Evolutionary conservation across 2,329 filamentous ascomycete genomes (phyloP).

Genomic region (Aspergillus phoenicis): DNA sequence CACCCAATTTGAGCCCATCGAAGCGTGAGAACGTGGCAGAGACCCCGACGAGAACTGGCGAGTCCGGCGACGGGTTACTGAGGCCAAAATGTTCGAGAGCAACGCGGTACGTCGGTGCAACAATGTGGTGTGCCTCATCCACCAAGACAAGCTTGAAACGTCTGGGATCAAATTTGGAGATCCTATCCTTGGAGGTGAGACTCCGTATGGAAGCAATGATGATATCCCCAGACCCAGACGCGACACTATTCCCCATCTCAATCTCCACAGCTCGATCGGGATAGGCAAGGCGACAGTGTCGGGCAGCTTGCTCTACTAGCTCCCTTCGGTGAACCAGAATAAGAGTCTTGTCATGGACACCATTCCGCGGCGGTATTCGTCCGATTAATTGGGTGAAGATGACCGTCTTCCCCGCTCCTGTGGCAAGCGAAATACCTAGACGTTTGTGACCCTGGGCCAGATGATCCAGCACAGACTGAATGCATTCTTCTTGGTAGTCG

Average conservation of each 20-base stretch:
- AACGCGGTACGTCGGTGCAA: slow-evolving; percentile 76
- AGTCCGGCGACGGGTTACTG: slow-evolving; percentile 49
- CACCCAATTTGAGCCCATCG: slow-evolving; percentile 79
- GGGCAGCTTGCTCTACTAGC: slow-evolving; percentile 89
- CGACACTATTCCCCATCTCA: slow-evolving; percentile 81
- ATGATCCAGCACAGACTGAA: slow-evolving; percentile 74
- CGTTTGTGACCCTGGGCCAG: slow-evolving; percentile 73
- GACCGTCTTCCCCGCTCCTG: slow-evolving; percentile 88
- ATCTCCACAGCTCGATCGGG: slow-evolving; percentile 81
- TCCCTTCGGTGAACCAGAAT: slow-evolving; percentile 92
- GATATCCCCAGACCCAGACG: slow-evolving; percentile 83
- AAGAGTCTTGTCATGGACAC: slow-evolving; percentile 72
- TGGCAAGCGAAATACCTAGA: slow-evolving; percentile 82
- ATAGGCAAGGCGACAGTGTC: slow-evolving; percentile 79
- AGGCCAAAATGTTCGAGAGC: slow-evolving; percentile 79
- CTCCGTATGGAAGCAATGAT: slow-evolving; percentile 90
- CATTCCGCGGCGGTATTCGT: slow-evolving; percentile 62
- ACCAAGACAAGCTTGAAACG: slow-evolving; percentile 89
- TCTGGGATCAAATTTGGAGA: slow-evolving; percentile 78
- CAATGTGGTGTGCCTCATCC: slow-evolving; percentile 96
- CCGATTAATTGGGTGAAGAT: slow-evolving; percentile 96
- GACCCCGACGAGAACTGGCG: slow-evolving; percentile 79
- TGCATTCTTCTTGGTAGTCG: slow-evolving; percentile 89
- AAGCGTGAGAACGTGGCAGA: slow-evolving; percentile 80
- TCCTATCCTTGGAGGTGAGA: slow-evolving; percentile 72